Conservation (phyloP, 805 yeast species). For the Zygoascus biomembranicola region DNA sequence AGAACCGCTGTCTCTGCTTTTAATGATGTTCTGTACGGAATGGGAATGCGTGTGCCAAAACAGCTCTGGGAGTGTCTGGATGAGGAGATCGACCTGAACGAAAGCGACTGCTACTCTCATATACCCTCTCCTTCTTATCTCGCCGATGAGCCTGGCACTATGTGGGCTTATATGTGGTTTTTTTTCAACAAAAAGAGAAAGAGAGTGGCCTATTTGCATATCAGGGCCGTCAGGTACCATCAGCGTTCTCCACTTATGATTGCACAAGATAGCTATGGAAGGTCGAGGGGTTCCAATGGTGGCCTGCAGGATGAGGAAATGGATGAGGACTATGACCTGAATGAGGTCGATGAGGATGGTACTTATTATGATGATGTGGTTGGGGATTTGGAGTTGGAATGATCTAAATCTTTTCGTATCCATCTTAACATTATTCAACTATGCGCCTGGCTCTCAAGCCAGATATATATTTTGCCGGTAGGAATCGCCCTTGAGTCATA, state of each 20-base stretch:
- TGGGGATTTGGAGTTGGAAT: conserved; percentile 35
- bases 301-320: conserved; percentile 32
- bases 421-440: no score
- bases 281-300: conserved; percentile 3
- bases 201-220: conserved; percentile 78
- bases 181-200: conserved; percentile 85
- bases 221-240: conserved; percentile 45
- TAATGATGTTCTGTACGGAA: conserved; percentile 65
- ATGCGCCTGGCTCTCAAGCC: neutral
- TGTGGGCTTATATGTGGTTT: conserved; percentile 84
- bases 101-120: conserved; percentile 32
- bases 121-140: conserved; percentile 47
- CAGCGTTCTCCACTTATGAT: conserved; percentile 31
- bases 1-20: conserved; percentile 48
- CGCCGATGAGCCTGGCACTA: conserved; percentile 53
- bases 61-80: conserved; percentile 88
- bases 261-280: neutral
- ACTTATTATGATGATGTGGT: conserved; percentile 28
- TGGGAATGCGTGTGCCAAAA: conserved; percentile 39
- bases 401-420: neutral
- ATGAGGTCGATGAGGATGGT: conserved; percentile 4
- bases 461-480: neutral
- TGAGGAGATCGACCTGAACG: conserved; percentile 69
- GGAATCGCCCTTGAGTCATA: neutral
- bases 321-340: conserved; percentile 41